Conservation (phyloP, 345 rosid species). For the Rubroshorea leprosula region DNA sequence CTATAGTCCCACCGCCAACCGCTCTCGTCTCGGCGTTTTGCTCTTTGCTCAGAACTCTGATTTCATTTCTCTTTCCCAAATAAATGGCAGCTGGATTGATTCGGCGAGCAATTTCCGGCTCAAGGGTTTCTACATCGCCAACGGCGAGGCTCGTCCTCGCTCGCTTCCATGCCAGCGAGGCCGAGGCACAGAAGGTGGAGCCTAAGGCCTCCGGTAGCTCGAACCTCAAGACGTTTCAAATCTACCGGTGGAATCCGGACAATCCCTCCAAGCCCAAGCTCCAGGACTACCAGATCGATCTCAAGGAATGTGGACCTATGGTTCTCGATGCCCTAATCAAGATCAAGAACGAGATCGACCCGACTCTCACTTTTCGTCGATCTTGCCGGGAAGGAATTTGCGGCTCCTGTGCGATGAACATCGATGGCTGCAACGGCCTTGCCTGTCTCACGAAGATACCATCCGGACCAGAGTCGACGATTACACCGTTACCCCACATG, state of each 20-base stretch:
- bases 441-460: constrained; percentile 86
- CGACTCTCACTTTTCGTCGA: constrained; percentile 84
- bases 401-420: constrained; percentile 96
- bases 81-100: constrained; percentile 51
- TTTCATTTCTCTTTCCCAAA: not conserved
- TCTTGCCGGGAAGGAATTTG: constrained; percentile 98
- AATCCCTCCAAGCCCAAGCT: constrained; percentile 68
- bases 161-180: constrained; percentile 44
- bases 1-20: not conserved
- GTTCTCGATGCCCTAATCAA: constrained; percentile 90
- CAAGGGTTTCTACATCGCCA: constrained; percentile 19
- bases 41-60: not conserved
- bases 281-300: constrained; percentile 62
- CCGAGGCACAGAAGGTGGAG: constrained; percentile 40
- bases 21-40: not conserved
- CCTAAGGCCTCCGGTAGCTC: constrained; percentile 25
- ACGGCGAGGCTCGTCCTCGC: constrained; percentile 29
- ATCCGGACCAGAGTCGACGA: constrained; percentile 31
- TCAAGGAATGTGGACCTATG: constrained; percentile 93
- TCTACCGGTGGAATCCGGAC: constrained; percentile 93
- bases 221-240: constrained; percentile 66
- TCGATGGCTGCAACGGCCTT: constrained; percentile 89
- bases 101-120: constrained; percentile 30
- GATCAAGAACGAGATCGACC: constrained; percentile 96
- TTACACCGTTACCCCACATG: constrained; percentile 93